Conservation (phyloP, 768 basidiomycete genomes). For the Tricholoma terreum region DNA sequence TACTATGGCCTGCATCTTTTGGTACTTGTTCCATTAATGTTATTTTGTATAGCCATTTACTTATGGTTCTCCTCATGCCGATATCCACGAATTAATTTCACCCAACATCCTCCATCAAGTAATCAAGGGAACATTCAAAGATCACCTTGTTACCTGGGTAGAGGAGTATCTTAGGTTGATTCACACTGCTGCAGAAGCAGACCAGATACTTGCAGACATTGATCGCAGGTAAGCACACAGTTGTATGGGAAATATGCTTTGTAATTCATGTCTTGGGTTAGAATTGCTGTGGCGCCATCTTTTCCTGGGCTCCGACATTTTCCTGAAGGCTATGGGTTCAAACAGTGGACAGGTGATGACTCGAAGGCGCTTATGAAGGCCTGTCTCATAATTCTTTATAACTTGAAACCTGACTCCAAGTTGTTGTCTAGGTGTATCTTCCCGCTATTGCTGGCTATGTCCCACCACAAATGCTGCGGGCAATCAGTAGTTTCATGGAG, state of each 20-base stretch:
- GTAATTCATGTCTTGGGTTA: not conserved
- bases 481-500: too few relatives aligned
- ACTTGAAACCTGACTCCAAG: too few relatives aligned
- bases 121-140: too few relatives aligned
- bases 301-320: not conserved
- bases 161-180: not conserved
- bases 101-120: too few relatives aligned
- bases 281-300: not conserved
- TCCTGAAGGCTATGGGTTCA: not conserved
- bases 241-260: not conserved
- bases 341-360: not conserved
- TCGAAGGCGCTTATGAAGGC: constrained; percentile 1
- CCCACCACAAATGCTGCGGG: too few relatives aligned
- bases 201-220: not conserved
- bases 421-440: too few relatives aligned
- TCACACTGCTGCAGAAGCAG: not conserved
- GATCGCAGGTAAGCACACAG: not conserved
- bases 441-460: too few relatives aligned
- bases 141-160: not conserved
- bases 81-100: not conserved
- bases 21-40: not conserved
- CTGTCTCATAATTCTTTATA: too few relatives aligned
- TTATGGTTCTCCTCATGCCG: too few relatives aligned
- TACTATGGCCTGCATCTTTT: constrained; percentile 10
- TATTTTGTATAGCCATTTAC: constrained; percentile 3